phyloP scores from a whole-genome alignment of 1,284 basidiomycete species.

The Ganoderma meredithae region DNA sequence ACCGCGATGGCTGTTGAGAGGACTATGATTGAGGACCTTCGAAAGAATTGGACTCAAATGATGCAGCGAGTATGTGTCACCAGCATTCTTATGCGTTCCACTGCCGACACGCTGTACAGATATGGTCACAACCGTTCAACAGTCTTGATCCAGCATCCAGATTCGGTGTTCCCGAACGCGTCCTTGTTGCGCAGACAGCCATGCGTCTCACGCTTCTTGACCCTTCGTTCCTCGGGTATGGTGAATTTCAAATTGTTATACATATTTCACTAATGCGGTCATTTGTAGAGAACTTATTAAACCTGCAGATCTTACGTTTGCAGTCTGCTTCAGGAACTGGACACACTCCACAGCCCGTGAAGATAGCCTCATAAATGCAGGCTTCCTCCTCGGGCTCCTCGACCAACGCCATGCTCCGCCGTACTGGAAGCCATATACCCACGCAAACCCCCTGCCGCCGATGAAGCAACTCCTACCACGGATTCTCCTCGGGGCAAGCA shows the following conservation, averaged over 20 bases:
- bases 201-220: conserved; percentile 20
- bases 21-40: conserved; percentile 23
- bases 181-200: conserved; percentile 14
- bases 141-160: conserved; percentile 16
- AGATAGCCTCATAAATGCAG: conserved; percentile 7
- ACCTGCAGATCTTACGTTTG: conserved; percentile 24
- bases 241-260: neutral
- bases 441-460: conserved; percentile 6
- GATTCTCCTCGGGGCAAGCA: conserved; percentile 18
- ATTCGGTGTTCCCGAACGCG: conserved; percentile 17
- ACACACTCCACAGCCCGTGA: conserved; percentile 16
- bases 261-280: neutral
- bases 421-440: conserved; percentile 3
- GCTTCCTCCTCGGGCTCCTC: conserved; percentile 7
- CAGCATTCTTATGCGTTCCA: no score
- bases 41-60: conserved; percentile 22
- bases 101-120: conserved; percentile 1
- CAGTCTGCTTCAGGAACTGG: conserved; percentile 26
- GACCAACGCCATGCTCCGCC: neutral
- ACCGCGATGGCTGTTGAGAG: conserved; percentile 15
- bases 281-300: conserved; percentile 16
- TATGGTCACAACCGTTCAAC: conserved; percentile 20
- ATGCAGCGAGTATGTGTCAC: conserved; percentile 22
- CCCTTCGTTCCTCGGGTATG: conserved; percentile 25
- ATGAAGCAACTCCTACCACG: conserved; percentile 10